A percentile compares a stretch with the other conserved stretches of the same genome.
phyloP scores from a whole-genome alignment of 805 yeast species.

The Myxozyma vanderwaltii region DNA sequence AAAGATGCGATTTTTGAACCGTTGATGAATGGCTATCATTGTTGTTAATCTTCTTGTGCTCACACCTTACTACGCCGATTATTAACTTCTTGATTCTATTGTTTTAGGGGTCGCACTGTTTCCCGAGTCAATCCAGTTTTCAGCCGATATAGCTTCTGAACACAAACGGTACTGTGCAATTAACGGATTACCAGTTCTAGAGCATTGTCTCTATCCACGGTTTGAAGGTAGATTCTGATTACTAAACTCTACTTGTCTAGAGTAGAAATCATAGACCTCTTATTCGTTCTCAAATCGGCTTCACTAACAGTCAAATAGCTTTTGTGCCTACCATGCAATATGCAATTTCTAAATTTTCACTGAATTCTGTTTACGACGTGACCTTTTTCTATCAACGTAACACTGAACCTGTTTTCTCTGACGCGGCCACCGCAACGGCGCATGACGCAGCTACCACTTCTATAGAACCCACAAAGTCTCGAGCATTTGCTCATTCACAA shows the following conservation, averaged over 20 bases:
- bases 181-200: conserved; percentile 61
- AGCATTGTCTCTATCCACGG: conserved; percentile 75
- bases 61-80: too few relatives aligned
- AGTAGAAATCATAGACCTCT: too few relatives aligned
- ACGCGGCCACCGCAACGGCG: neutral
- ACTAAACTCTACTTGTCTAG: too few relatives aligned
- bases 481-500: neutral
- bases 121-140: conserved; percentile 62
- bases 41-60: too few relatives aligned
- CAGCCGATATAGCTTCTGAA: conserved; percentile 60
- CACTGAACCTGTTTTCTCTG: neutral
- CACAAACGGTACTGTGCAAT: conserved; percentile 60
- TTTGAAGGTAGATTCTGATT: conserved; percentile 47
- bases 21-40: neutral
- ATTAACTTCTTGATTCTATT: neutral
- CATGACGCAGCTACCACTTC: neutral
- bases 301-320: conserved; percentile 12
- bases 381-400: conserved; percentile 50
- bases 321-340: conserved; percentile 38
- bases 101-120: conserved; percentile 69
- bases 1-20: neutral
- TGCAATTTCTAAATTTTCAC: conserved; percentile 36
- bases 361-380: conserved; percentile 53
- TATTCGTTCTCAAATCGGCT: neutral
- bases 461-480: neutral